Base-by-base conservation (phyloP, 1,284 basidiomycete genomes). In the Boletellus deceptivus region DNA sequence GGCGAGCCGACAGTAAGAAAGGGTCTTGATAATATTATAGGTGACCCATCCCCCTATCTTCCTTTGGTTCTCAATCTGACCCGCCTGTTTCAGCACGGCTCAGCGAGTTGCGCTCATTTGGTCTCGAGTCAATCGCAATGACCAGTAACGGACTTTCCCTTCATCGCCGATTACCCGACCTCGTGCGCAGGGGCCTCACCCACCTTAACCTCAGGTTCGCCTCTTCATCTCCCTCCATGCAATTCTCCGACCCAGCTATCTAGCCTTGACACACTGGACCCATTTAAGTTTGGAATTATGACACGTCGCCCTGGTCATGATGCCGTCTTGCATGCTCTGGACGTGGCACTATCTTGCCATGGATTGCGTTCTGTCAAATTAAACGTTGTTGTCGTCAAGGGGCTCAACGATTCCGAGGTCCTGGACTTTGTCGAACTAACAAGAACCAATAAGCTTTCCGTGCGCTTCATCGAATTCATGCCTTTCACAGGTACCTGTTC, bases 401-500 rank as follows among this genome's bases (percentile, higher is more conserved):
- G 82, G 8, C 70, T 94, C 39, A 95, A 95, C 60, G 89, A 93
- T 61, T 65, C 73, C 14, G 91, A 95, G 68, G 74, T 92, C 2
- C 66, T 82, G 4, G 83, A 89, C 53, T 94, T 95, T 63, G 80
- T 92, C 22, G 80, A 85, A 56, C 74, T 93, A 67, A 91, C 90
- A 4, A 81, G 77, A 59, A 70, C 86, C 41, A 73, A 75, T 49
- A 69, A 72, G 3, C 68, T 93, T 37, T 89, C 83, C 38, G 81
- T 93, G 20, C 82, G 93, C 17, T 93, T 95, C 67, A 94, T 94
- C 53, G 91, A 93, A 68, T 94, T 92, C 65, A 94, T 95, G 93
- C 92, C 92, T 8, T 95, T 95, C 65, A 87, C 84, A 62, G 90
- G 87, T 87, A 59, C 60, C 69, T 65, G 20, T 47, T 45, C 48